phyloP scores from a whole-genome alignment of 768 basidiomycete genomes.

The Amanita phalloides region DNA sequence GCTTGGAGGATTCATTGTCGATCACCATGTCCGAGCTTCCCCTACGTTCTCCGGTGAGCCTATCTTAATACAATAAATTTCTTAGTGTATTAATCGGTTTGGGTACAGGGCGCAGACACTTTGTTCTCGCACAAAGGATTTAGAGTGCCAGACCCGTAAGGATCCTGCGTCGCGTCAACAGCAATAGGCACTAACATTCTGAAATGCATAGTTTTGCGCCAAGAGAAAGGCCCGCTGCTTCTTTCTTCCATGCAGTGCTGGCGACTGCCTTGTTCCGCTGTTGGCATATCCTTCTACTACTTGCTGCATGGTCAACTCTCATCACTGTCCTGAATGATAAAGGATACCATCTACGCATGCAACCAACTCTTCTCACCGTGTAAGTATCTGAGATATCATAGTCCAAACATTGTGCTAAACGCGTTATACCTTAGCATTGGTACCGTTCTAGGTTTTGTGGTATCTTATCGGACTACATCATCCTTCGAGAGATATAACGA shows the following conservation, averaged over 20 bases:
- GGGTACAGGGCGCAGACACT: conserved; percentile 16
- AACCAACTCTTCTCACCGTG: conserved; percentile 58
- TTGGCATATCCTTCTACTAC: conserved; percentile 61
- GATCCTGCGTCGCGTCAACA: not conserved
- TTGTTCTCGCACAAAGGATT: conserved; percentile 21
- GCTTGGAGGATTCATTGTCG: too few relatives aligned
- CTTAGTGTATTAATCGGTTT: not conserved
- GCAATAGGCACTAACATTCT: not conserved
- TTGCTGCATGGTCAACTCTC: conserved; percentile 48
- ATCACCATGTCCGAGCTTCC: not conserved
- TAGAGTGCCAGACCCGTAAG: conserved; percentile 29
- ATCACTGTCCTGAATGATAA: conserved; percentile 42
- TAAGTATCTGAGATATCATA: conserved; percentile 19
- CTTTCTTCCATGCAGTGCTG: conserved; percentile 30
- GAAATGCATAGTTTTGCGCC: conserved; percentile 24
- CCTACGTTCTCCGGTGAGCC: not conserved
- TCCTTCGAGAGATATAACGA: conserved; percentile 74
- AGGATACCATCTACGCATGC: conserved; percentile 30
- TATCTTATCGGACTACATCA: conserved; percentile 62
- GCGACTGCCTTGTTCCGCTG: conserved; percentile 42
- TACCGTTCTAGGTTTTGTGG: conserved; percentile 67
- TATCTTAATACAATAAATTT: not conserved
- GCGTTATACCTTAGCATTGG: conserved; percentile 24
- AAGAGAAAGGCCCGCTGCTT: conserved; percentile 22
- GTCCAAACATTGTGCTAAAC: not conserved